These are phyloP conservation scores for Fusarium zealandicum DNA, from an alignment of 2,329 filamentous ascomycete genomes.

Conservation along the genomic window DNA sequence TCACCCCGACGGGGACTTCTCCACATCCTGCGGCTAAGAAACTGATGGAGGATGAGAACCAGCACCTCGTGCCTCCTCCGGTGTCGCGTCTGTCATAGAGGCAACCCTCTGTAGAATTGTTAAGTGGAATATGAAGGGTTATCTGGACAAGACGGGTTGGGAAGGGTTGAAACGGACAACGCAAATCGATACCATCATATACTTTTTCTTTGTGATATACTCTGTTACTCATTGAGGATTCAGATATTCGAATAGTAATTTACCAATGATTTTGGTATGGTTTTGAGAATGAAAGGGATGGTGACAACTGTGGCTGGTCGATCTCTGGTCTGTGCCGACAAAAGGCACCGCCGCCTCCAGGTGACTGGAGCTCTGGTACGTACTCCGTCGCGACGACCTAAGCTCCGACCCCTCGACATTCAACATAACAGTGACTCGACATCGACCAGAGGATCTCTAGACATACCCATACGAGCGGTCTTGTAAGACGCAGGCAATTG, in stretches of 20 bases:
- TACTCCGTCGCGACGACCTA: constrained; percentile 19
- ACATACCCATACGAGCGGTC: not conserved
- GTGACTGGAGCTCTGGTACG: constrained; percentile 6
- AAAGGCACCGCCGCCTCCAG: not conserved
- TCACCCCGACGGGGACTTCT: constrained; percentile 6
- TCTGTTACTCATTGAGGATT: not conserved
- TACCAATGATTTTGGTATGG: not conserved
- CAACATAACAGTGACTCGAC: constrained; percentile 6
- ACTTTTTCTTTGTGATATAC: not conserved
- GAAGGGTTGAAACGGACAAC: constrained; percentile 1
- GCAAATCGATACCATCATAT: constrained; percentile 20
- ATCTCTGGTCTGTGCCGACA: constrained; percentile 3
- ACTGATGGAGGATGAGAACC: constrained; percentile 10
- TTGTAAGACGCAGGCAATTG: not conserved
- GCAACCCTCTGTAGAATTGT: constrained; percentile 9
- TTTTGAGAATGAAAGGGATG: not conserved
- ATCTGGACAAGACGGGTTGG: not conserved
- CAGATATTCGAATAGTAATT: not conserved
- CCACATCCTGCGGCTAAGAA: constrained; percentile 19
- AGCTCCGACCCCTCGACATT: constrained; percentile 27
- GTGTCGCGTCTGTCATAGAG: constrained; percentile 6
- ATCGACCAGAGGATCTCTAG: not conserved
- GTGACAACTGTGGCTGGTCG: constrained; percentile 2
- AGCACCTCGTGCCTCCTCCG: constrained; percentile 21
- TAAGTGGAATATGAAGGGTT: not conserved